phyloP scores from a whole-genome alignment of 1,284 basidiomycete species.

The Golubevia sp. region DNA sequence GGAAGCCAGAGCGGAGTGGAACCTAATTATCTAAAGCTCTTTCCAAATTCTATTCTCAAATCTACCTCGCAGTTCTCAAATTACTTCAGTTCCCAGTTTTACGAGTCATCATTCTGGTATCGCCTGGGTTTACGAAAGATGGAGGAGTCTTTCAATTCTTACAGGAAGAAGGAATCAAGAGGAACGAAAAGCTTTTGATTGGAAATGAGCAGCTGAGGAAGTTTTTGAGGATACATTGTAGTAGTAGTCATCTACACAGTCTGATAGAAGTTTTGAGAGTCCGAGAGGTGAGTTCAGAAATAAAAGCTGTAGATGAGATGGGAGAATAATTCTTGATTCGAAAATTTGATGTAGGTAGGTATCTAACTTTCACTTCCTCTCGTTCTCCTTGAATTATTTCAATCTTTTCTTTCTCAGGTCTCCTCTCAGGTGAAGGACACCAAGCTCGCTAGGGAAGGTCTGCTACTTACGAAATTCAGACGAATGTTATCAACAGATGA shows the following conservation, averaged over 20 bases:
- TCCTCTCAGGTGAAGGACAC: conserved; percentile 85
- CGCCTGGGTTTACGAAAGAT: conserved; percentile 93
- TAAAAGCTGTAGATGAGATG: too few relatives aligned
- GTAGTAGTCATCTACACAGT: conserved; percentile 36
- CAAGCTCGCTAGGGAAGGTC: conserved; percentile 94
- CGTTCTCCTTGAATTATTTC: conserved; percentile 7
- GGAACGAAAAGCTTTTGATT: conserved; percentile 48
- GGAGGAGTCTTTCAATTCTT: conserved; percentile 67
- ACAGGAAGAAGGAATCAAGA: conserved; percentile 48
- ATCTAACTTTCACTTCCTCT: too few relatives aligned
- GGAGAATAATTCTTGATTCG: too few relatives aligned
- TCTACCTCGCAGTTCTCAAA: conserved; percentile 85
- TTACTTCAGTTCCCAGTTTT: conserved; percentile 83
- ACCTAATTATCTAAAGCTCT: too few relatives aligned
- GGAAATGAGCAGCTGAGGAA: conserved; percentile 43
- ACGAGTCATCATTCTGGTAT: conserved; percentile 91
- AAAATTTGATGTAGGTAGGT: too few relatives aligned
- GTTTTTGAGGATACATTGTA: conserved; percentile 56
- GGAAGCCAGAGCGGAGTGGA: too few relatives aligned
- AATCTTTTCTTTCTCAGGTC: too few relatives aligned
- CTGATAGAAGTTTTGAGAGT: neutral
- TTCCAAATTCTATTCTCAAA: conserved; percentile 75
- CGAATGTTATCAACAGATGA: conserved; percentile 92
- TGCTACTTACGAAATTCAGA: conserved; percentile 51
- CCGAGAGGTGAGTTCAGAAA: conserved; percentile 26